Base-by-base conservation (phyloP, 192 early-diverging fungal genomes). In the Entrophospora sp. region DNA sequence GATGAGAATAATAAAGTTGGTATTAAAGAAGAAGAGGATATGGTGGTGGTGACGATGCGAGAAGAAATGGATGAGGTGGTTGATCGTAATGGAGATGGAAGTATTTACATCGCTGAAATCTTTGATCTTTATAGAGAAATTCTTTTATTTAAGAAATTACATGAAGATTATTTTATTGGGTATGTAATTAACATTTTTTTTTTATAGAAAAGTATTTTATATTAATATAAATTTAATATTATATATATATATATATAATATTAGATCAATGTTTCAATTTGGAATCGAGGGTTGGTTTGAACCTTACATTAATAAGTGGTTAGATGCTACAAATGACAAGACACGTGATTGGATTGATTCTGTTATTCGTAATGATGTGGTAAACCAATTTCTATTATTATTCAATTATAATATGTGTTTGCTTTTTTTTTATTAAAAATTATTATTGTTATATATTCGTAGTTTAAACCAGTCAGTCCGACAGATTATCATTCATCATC, bases 201-300 rank as follows among this genome's bases (percentile, higher is more conserved):
- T 14, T 34, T 38, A 65, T 30, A 25, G 20, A 37, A 7, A 27
- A 4, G 28, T 45, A 0, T 36, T 43, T 31, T 14, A 2, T 28
- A 43, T 16, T 31, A 53, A 24, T 32, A 22, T 20, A 42, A 42
- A 27, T 51, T 22, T 52, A 24, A 16, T 42, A n/a, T 43, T 28
- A 12, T 52, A 4, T 58, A 42, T 24, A 40, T 51, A 38, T 55
- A 0, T 28, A 18, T 65, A 1, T 4, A 24, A 12, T 5, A 22
- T 30, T 59, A 72, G 73, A n/a, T 66, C 69, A 24, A 69, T 42
- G 28, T 75, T 69, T 34, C 66, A 80, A 32, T 85, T 90, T 63
- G 85, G 89, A 51, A 81, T 89, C 48, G 87, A 89, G 51, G 73
- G 66, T 2, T 89, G 82, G 81, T 93, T 93, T 64, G 67, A 73